Evolutionary conservation across 306 rosid species (phyloP), one percentile per base, ranked within the genome.

Genomic region (Datisca glomerata): DNA sequence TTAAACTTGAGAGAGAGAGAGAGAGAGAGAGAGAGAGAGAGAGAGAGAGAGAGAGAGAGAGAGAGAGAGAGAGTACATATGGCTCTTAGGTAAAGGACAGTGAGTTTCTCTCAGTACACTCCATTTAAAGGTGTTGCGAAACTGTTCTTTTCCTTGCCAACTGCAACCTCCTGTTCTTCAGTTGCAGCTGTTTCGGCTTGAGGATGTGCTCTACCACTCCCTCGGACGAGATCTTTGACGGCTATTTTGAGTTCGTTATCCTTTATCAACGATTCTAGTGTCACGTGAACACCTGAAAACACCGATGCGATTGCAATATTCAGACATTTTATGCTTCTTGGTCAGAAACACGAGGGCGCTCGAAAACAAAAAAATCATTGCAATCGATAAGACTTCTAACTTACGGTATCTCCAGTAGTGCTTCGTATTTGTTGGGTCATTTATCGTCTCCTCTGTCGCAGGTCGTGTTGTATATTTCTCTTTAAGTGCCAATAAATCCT

Each of bases 381-480:
- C n/a, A n/a, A n/a, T n/a, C n/a, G n/a, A n/a, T n/a, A n/a, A n/a
- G n/a, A n/a, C n/a, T n/a, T n/a, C n/a, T n/a, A 24, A 63, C 93
- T 13, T 75, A 89, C 97, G 97, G 53, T 40, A 89, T 89, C 97
- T 74, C 97, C 97, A 89, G 52, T 89, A 89, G 58, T 89, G 97
- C 72, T 80, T 89, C 0, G 97, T 95, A 57, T 89, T 89, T 14
- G 97, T 89, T 14, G 97, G 97, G 67, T 89, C 91, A 8, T 89
- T 83, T 72, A 89, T 77, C 4, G 93, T 83, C 76, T 89, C 97
- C 70, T 89, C 97, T 7, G 39, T 27, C 22, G 93, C 97, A 4
- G 95, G 91, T 18, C 91, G 91, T 21, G 72, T 51, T 27, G 86
- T 68, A 54, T 83, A 89, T 24, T 82, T 81, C 43, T 80, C 93